A percentile compares a stretch with the other conserved stretches of the same genome.
Evolutionary conservation across 2,329 filamentous ascomycete genomes (phyloP).

Genomic region (Sarocladium strictum): DNA sequence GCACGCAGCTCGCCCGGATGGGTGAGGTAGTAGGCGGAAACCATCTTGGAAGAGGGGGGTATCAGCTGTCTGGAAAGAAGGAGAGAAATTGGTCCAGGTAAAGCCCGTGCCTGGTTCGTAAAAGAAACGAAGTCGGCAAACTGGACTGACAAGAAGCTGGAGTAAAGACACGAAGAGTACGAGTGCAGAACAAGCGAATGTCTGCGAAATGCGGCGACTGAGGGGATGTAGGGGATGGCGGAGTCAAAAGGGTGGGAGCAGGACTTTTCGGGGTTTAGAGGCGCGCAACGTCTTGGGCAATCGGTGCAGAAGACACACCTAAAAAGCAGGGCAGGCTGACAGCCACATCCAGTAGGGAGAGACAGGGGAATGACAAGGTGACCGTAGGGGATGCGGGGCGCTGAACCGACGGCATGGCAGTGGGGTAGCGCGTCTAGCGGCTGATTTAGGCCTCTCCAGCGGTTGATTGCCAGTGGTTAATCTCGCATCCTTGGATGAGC

Average conservation of each 20-base stretch:
- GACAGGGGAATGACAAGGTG: neutral
- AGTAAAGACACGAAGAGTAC: neutral
- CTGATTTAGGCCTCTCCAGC: neutral
- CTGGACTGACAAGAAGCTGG: neutral
- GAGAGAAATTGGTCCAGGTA: neutral
- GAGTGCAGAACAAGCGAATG: slow-evolving; percentile 8
- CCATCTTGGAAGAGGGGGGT: slow-evolving; percentile 40
- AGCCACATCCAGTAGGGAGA: neutral
- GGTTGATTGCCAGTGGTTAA: slow-evolving; percentile 5
- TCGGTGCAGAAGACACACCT: too few relatives aligned
- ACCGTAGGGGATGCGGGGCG: slow-evolving; percentile 2
- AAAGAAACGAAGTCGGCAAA: neutral
- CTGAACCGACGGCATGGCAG: slow-evolving; percentile 6
- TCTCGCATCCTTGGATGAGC: slow-evolving; percentile 1
- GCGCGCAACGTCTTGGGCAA: neutral
- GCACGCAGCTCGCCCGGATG: slow-evolving; percentile 74
- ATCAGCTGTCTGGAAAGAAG: neutral
- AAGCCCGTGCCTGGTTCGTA: neutral
- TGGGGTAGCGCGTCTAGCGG: neutral
- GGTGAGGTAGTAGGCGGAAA: slow-evolving; percentile 62
- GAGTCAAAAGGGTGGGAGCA: slow-evolving; percentile 1
- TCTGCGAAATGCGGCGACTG: slow-evolving; percentile 3
- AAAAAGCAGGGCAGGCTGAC: neutral
- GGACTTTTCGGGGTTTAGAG: slow-evolving; percentile 4
- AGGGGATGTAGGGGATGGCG: neutral